Evolutionary conservation across 352 stramenopile genomes (phyloP).

Genomic region (Phytophthora palmivora): DNA sequence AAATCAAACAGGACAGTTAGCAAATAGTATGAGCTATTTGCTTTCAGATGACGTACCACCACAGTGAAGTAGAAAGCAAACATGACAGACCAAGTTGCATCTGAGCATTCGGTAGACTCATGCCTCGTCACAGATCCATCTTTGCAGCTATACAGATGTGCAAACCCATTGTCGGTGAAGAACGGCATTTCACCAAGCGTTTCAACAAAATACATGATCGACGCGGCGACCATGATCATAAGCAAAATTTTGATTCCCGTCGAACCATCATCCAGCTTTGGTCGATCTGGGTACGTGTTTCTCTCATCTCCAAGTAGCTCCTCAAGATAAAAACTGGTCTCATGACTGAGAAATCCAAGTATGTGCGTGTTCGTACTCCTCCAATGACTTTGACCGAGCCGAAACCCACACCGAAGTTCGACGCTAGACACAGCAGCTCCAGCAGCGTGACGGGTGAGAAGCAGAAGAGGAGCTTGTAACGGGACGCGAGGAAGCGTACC

Average conservation of each 20-base stretch:
- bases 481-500: constrained; percentile 81
- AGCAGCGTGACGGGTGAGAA: constrained; percentile 79
- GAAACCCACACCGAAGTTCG: constrained; percentile 80
- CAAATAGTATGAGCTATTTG: neutral
- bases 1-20: constrained; percentile 10
- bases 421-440: constrained; percentile 76
- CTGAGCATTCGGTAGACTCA: constrained; percentile 50
- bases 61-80: constrained; percentile 91
- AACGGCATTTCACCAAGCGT: constrained; percentile 86
- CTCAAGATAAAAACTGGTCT: constrained; percentile 80
- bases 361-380: constrained; percentile 69
- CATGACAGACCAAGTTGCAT: constrained; percentile 88
- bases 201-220: constrained; percentile 88
- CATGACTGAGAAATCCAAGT: constrained; percentile 90
- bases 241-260: constrained; percentile 79
- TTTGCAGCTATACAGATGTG: constrained; percentile 80
- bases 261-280: constrained; percentile 85
- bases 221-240: constrained; percentile 83
- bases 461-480: constrained; percentile 85
- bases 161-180: constrained; percentile 81
- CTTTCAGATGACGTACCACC: constrained; percentile 63
- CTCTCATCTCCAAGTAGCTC: constrained; percentile 89
- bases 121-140: constrained; percentile 64
- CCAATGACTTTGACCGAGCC: constrained; percentile 65
- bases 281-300: constrained; percentile 70